Evolutionary conservation across 495 filamentous ascomycete species (phyloP), one percentile per base, ranked within the genome.

Genomic region (Bombardia bombarda): DNA sequence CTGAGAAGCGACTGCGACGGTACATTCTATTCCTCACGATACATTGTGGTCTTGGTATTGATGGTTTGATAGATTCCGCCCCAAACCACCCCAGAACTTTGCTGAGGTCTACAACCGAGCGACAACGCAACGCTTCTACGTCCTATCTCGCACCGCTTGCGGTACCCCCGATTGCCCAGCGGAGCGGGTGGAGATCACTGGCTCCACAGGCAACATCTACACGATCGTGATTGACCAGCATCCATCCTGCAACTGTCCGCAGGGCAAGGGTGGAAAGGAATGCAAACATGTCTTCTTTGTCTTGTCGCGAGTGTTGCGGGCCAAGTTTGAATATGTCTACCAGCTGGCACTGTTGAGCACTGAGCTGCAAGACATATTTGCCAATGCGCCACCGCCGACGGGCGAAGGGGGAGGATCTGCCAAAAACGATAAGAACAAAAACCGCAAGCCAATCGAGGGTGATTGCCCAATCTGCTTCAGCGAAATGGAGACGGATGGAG

Each of bases 381-480:
- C 56, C 6, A 51, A 58, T 17, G 80, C 80, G 0, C 78, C 80
- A 6, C 52, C 62, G 12, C 28, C 28, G 0, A 28, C 32, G 6
- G 47, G 45, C 5, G 52, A 55, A 8, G 50, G 52, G 7, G 38
- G 24, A 0, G 48, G 23, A 7, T 33, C 41, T 23, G 40, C 42
- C 7, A 50, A 54, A 18, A 58, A 28, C 6, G 47, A 57, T 24
- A 58, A 55, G 33, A 48, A 60, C 32, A 59, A 57, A 33, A 68
- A 66, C 17, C 59, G 70, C 23, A 75, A 74, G 50, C 53, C 64
- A 6, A 33, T 75, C 2, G 83, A 88, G 24, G 86, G 80, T 12
- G 83, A 90, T 49, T 90, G 86, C 48, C 83, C 84, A 0, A 85
- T 93, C 55, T 90, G 86, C 59, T 87, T 82, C 53, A 77, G 68